A percentile compares a stretch with the other conserved stretches of the same genome.
phyloP scores from a whole-genome alignment of 2,329 filamentous ascomycete species.

The Colletotrichum melonis region DNA sequence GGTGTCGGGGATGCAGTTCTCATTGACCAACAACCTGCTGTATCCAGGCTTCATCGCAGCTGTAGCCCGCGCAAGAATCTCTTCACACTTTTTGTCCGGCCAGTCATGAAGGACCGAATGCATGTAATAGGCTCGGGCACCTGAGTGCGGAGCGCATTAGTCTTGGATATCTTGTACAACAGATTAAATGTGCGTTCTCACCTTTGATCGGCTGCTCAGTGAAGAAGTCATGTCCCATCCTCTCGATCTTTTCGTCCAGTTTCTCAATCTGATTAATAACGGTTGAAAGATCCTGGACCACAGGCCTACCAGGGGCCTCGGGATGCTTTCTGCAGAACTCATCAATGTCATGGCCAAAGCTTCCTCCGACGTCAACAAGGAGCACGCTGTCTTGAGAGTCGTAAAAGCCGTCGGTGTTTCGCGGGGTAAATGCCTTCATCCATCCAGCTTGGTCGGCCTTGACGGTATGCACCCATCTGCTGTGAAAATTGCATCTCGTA shows the following conservation, averaged over 20 bases:
- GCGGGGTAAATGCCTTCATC: conserved; percentile 45
- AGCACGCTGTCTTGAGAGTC: conserved; percentile 36
- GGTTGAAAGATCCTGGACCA: conserved; percentile 60
- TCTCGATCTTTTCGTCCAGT: conserved; percentile 44
- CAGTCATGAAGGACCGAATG: conserved; percentile 42
- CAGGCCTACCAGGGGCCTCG: conserved; percentile 43
- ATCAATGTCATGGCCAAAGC: conserved; percentile 48
- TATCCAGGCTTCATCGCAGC: conserved; percentile 48
- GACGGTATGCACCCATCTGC: conserved; percentile 45
- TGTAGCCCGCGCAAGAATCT: conserved; percentile 46
- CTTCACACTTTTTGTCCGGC: conserved; percentile 45
- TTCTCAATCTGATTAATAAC: conserved; percentile 49
- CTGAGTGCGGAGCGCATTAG: not conserved
- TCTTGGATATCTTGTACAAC: not conserved
- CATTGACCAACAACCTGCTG: conserved; percentile 47
- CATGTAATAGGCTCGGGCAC: conserved; percentile 39
- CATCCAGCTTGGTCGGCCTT: conserved; percentile 49
- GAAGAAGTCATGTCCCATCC: conserved; percentile 58
- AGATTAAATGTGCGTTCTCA: conserved; percentile 1
- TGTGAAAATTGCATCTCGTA: conserved; percentile 15
- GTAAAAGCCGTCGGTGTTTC: conserved; percentile 44
- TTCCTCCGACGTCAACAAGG: conserved; percentile 50
- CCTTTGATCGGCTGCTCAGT: conserved; percentile 57
- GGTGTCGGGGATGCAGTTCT: conserved; percentile 45
- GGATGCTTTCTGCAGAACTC: conserved; percentile 50